Evolutionary conservation across 805 yeast genomes (phyloP).

Genomic region (Yarrowia hollandica): DNA sequence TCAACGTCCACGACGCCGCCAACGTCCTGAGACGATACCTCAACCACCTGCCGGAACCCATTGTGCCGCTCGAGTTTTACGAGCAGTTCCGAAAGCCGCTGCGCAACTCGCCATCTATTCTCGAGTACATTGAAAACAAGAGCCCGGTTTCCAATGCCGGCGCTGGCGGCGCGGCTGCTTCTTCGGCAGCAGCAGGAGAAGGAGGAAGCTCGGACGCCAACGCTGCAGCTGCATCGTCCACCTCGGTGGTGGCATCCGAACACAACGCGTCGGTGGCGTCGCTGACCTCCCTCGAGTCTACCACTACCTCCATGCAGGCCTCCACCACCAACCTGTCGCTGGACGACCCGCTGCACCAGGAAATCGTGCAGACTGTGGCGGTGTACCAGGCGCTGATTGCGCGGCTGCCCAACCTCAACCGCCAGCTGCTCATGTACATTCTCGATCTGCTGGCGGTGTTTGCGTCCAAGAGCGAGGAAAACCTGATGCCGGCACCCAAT

Average conservation of each 20-base stretch:
- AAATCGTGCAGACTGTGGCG: conserved; percentile 52
- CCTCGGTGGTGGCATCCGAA: not conserved
- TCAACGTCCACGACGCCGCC: conserved; percentile 95
- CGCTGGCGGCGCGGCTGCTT: not conserved
- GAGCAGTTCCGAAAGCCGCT: conserved; percentile 79
- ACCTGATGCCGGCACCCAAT: conserved; percentile 89
- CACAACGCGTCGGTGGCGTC: conserved; percentile 18
- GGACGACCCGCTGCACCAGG: conserved; percentile 31
- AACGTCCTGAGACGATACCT: conserved; percentile 81
- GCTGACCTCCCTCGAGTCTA: conserved; percentile 19
- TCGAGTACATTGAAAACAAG: conserved; percentile 63
- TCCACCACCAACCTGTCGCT: conserved; percentile 25
- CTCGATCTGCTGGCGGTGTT: conserved; percentile 85
- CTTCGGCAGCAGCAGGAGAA: not conserved
- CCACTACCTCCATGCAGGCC: conserved; percentile 17
- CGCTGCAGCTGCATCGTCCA: conserved; percentile 18
- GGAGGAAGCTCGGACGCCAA: not conserved
- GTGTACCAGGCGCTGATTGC: conserved; percentile 71
- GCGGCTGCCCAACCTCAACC: conserved; percentile 70
- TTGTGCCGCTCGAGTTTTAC: conserved; percentile 76
- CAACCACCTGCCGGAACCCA: conserved; percentile 87
- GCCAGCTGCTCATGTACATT: conserved; percentile 80
- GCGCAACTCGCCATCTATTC: conserved; percentile 56
- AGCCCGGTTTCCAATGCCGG: conserved; percentile 42
- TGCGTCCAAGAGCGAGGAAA: conserved; percentile 70